Percentiles rank a stretch among this genome's conserved stretches.
These are phyloP conservation scores for Trichoderma semiorbis DNA, from an alignment of 2,329 filamentous ascomycete genomes.

Conservation along the genomic window DNA sequence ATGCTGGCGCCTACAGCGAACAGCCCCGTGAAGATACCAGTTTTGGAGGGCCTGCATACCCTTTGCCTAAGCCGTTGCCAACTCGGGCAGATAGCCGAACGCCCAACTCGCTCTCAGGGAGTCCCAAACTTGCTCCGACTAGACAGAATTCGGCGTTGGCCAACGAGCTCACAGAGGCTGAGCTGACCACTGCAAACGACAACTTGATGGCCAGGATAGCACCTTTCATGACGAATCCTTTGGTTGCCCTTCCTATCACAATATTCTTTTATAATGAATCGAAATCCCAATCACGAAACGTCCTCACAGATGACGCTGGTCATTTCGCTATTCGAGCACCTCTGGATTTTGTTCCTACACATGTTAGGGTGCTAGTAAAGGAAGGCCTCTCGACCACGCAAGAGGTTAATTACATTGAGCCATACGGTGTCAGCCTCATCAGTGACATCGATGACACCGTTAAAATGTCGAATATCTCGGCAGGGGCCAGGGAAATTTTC, in stretches of 20 bases:
- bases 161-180: slow-evolving; percentile 67
- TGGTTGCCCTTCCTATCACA: slow-evolving; percentile 74
- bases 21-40: slow-evolving; percentile 46
- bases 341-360: slow-evolving; percentile 85
- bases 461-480: slow-evolving; percentile 87
- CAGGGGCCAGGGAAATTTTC: slow-evolving; percentile 89
- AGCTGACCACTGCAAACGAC: slow-evolving; percentile 75
- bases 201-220: slow-evolving; percentile 84
- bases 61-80: not conserved
- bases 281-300: slow-evolving; percentile 76
- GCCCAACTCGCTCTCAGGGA: slow-evolving; percentile 40
- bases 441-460: slow-evolving; percentile 98
- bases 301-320: slow-evolving; percentile 81
- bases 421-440: slow-evolving; percentile 82
- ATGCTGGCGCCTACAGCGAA: slow-evolving; percentile 72
- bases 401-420: slow-evolving; percentile 71
- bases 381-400: slow-evolving; percentile 81
- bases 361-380: slow-evolving; percentile 81
- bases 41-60: slow-evolving; percentile 22
- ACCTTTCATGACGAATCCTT: slow-evolving; percentile 84
- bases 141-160: slow-evolving; percentile 36
- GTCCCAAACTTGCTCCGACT: slow-evolving; percentile 41
- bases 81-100: slow-evolving; percentile 21
- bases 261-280: slow-evolving; percentile 92
- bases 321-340: slow-evolving; percentile 81